Base-by-base conservation (phyloP, 768 basidiomycete genomes). In the Kwoniella sp. region DNA sequence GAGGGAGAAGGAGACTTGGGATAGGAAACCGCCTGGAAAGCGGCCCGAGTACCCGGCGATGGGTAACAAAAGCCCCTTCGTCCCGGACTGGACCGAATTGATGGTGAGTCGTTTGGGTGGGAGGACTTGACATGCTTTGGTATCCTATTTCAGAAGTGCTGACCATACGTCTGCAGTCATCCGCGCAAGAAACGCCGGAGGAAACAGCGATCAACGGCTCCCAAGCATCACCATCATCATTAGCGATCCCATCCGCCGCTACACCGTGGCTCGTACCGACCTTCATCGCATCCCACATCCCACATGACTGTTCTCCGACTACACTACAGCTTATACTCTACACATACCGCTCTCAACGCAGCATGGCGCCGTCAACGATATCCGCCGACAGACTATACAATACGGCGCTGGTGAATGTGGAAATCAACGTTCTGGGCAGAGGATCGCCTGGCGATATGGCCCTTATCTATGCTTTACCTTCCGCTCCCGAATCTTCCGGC, bases 1-100 rank as follows among this genome's bases (percentile, higher is more conserved):
- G 1, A 83, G 86, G 67, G 89, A 90, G 47, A 82, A 82, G 47
- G 84, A 77, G 26, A 82, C 82, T 20, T 97, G 93, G 93, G 85
- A 86, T 55, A 82, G 88, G 61, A 91, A 88, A 58, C 94, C 95
- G 17, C 89, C 90, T 7, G 93, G 91, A 5, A 99, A 97, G 82
- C 85, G 91, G 62, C 83, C 86, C 8, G 91, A 89, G 71, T 93
- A 85, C 67, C 83, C 82, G 22, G 87, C 86, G 66, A 72, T 92
- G 48, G 87, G 86, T 4, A 88, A 86, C 0, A 83, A 59, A n/a
- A 88, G 86, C 74, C 90, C 92, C 1, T 97, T 89, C 88, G 82
- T 81, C 53, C 85, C 89, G 1, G 88, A 92, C 69, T 94, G 92
- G 92, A 83, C 23, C 12, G 54, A 55, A 4, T 13, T 76, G 4